Base-by-base conservation (phyloP, 306 rosid species). In the Styphnolobium japonicum region DNA sequence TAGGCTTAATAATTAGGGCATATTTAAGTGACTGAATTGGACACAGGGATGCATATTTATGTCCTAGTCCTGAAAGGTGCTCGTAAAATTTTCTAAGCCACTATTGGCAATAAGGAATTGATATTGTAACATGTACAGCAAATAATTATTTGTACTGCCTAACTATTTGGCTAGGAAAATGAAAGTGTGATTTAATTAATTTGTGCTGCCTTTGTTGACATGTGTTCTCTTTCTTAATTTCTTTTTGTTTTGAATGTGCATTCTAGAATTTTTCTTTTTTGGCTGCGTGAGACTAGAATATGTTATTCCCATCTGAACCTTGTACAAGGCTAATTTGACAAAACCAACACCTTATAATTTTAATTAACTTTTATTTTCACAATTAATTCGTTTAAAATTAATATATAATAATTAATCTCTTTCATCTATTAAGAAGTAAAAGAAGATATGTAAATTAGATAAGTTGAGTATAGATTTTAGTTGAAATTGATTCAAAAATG, bases 81-180 rank as follows among this genome's bases (percentile, higher is more conserved):
- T 67, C 8, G 39, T 7, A 21, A 67, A 25, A 14, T 2, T 0
- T 23, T 67, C 57, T 67, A 23, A 25, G 57, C 73, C 73, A 67
- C 73, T 23, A 67, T 67, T 67, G 40, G 48, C 23, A 18, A 67
- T 67, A 25, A 67, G 39, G 43, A 67, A 43, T 67, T 45, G 56
- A 67, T 67, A 67, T 67, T 43, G 22, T 67, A 67, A 67, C 11
- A 43, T 14, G 14, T 19, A 67, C 23, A 14, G 40, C 15, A 67
- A 43, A 67, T 37, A 67, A 67, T 42, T 43, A 23, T 27, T 16
- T 34, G 49, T 12, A 67, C 22, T 67, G 15, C 57, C 73, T 6
- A 67, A 43, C 34, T 23, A 67, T 67, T 67, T 43, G 73, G 73
- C 39, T 15, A 67, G 22, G 39, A 67, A 67, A 43, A 67, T 42